Conservation (phyloP, 2,329 filamentous ascomycete genomes). For the Bipolaris sorokiniana region DNA sequence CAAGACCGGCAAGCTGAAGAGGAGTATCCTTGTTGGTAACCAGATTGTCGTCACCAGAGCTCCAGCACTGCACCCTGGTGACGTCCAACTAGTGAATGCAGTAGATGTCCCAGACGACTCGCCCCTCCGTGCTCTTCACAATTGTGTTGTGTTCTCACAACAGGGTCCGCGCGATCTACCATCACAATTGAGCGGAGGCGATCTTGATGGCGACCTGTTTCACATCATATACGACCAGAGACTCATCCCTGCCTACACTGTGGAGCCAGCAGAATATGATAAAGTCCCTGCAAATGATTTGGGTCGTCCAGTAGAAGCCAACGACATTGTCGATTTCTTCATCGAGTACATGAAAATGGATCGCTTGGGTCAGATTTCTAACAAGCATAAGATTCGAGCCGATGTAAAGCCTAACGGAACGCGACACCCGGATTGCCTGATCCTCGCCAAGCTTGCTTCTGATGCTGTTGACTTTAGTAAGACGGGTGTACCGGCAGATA, state of each 20-base stretch:
- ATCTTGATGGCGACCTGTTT: slow-evolving; percentile 83
- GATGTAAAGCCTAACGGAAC: slow-evolving; percentile 45
- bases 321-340: slow-evolving; percentile 82
- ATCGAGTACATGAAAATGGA: slow-evolving; percentile 59
- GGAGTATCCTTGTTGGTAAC: slow-evolving; percentile 29
- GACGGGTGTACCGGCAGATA: slow-evolving; percentile 27
- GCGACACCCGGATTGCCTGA: slow-evolving; percentile 39
- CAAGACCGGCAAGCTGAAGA: slow-evolving; percentile 23
- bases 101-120: slow-evolving; percentile 64
- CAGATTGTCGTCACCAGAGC: slow-evolving; percentile 74
- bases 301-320: slow-evolving; percentile 61
- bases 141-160: slow-evolving; percentile 80
- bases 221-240: slow-evolving; percentile 75
- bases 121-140: slow-evolving; percentile 66
- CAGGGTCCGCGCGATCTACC: slow-evolving; percentile 75
- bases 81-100: slow-evolving; percentile 71
- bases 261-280: slow-evolving; percentile 70
- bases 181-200: slow-evolving; percentile 78
- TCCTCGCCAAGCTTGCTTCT: slow-evolving; percentile 49
- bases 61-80: slow-evolving; percentile 81
- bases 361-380: slow-evolving; percentile 52
- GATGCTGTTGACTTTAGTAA: slow-evolving; percentile 43
- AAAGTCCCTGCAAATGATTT: slow-evolving; percentile 65
- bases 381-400: slow-evolving; percentile 51
- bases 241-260: slow-evolving; percentile 55